phyloP scores from a whole-genome alignment of 176 grass and related monocot genomes.

The Carex myosuroides region DNA sequence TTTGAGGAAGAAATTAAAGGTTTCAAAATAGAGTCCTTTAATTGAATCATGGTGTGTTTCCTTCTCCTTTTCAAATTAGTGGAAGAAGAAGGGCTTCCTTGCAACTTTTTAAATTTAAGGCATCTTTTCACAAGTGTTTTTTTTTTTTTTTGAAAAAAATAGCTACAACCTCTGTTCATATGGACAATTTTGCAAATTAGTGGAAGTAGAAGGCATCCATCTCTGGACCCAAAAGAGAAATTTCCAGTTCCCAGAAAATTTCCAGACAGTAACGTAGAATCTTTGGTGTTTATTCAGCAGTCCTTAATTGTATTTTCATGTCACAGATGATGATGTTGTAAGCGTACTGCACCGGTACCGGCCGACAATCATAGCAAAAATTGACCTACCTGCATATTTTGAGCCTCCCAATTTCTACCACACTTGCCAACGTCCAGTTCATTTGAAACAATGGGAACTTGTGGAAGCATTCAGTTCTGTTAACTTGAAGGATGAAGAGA shows the following conservation, averaged over 20 bases:
- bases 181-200: background rate
- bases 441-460: background rate
- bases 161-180: background rate
- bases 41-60: conserved; percentile 13
- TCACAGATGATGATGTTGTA: conserved; percentile 77
- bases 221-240: background rate
- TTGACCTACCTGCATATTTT: conserved; percentile 43
- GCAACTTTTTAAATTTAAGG: background rate
- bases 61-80: background rate
- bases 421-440: conserved; percentile 25
- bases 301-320: conserved; percentile 27
- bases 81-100: background rate
- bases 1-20: too few species aligned
- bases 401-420: conserved; percentile 64
- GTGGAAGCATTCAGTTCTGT: conserved; percentile 32
- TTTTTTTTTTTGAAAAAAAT: background rate
- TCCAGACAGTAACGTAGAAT: background rate
- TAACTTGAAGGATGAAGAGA: conserved; percentile 35
- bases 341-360: conserved; percentile 50
- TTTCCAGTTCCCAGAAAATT: background rate
- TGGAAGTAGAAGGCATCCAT: background rate
- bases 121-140: background rate
- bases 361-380: conserved; percentile 55
- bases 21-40: background rate
- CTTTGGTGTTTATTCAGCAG: conserved; percentile 9